Conservation (phyloP, 2,329 filamentous ascomycete genomes). For the Whalleya microplaca region DNA sequence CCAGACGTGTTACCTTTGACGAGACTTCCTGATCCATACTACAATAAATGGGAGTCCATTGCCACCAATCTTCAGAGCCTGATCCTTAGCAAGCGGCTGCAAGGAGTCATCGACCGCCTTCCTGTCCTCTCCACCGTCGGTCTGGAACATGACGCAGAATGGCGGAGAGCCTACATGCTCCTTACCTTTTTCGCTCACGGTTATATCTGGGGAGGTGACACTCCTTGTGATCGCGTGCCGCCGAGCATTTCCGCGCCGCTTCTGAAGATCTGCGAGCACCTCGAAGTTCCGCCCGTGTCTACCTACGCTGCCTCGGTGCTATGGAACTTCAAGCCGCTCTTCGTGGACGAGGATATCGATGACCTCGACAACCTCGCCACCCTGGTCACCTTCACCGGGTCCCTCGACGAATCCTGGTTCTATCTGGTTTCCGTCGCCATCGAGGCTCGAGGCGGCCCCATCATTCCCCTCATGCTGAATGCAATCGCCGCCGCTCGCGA, state of each 20-base stretch:
- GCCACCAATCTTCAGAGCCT: constrained; percentile 84
- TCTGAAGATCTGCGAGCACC: constrained; percentile 71
- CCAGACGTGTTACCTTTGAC: constrained; percentile 80
- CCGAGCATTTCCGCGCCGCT: constrained; percentile 83
- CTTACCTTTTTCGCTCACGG: constrained; percentile 90
- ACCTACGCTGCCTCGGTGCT: constrained; percentile 91
- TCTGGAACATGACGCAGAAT: constrained; percentile 84
- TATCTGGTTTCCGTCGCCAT: constrained; percentile 96
- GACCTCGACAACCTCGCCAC: constrained; percentile 86
- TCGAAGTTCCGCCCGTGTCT: constrained; percentile 89
- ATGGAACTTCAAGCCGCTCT: constrained; percentile 97
- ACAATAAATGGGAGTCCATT: constrained; percentile 91
- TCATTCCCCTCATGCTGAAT: constrained; percentile 84
- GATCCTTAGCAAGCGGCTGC: constrained; percentile 81
- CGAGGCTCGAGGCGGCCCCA: constrained; percentile 85
- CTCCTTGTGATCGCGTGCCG: constrained; percentile 77
- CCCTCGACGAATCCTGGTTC: constrained; percentile 97
- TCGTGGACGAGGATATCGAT: constrained; percentile 79
- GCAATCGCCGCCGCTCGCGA: constrained; percentile 80
- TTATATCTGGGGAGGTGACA: constrained; percentile 95
- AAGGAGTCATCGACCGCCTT: constrained; percentile 76
- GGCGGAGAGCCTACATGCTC: constrained; percentile 89
- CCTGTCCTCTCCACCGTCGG: constrained; percentile 82
- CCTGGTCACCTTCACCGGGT: constrained; percentile 88
- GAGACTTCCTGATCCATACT: constrained; percentile 84